Base-by-base conservation (phyloP, 2,329 filamentous ascomycete species). In the Ploettnerulaceae sp. region DNA sequence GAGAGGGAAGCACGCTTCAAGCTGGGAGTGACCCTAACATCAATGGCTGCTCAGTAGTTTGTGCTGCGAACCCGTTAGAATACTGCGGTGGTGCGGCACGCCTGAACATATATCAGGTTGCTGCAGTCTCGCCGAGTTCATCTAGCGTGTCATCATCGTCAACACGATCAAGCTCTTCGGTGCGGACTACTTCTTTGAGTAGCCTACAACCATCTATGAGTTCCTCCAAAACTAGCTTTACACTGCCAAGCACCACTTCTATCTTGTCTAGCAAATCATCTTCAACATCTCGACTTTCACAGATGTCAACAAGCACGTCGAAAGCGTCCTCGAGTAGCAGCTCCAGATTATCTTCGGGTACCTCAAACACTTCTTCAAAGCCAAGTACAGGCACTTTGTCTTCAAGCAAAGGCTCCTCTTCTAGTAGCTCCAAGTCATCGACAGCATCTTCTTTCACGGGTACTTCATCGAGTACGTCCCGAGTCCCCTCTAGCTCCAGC, bases 21-120 rank as follows among this genome's bases (percentile, higher is more conserved):
- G 18, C 8, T 20, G 11, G 25, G 31, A 5, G 5, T 22, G 25
- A 34, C 18, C 29, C 56, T 7, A 55, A 31, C 20, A 37, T 44
- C 2, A 56, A 49, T 9, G 52, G 51, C n/a, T 56, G 54, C 20
- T 48, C 41, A 15, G 48, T 56, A n/a, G 44, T 45, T n/a, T 56
- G 54, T 40, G 22, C 40, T 7, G 62, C 56, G 7, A 58, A 65
- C 44, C 17, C 39, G 7, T 41, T 45, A 7, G 54, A 65, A 50
- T 55, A 57, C 31, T 66, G 64, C 38, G 64, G 65, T 11, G 64
- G 51, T 26, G 48, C 51, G 15, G 47, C 47, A 36, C 29, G 53
- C 5, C 26, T 61, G 35, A 57, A 51, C 33, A 26, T 49, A 5
- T 51, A 60, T 34, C 44, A 44, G 24, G 75, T 74, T 8, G 45